Percentiles rank a stretch among this genome's conserved stretches.
phyloP scores from a whole-genome alignment of 2,329 filamentous ascomycete genomes.

The Rhinocladiella similis region DNA sequence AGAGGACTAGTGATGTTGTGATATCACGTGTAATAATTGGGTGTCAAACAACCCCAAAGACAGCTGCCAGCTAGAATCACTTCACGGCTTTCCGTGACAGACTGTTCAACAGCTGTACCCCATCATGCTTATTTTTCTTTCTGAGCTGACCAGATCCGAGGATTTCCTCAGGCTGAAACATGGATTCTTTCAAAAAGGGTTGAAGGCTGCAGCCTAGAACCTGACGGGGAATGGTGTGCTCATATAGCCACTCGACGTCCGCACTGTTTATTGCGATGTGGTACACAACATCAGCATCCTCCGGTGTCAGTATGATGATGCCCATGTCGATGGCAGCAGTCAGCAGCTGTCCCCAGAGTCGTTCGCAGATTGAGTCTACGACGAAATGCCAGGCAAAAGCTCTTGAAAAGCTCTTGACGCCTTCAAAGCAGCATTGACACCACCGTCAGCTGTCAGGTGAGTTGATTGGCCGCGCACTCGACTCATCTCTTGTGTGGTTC shows the following conservation, averaged over 20 bases:
- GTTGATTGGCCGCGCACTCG: background rate
- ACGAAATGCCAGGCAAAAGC: background rate
- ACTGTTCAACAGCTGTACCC: background rate
- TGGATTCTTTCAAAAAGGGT: background rate
- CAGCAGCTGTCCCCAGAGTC: background rate
- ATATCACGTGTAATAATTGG: background rate
- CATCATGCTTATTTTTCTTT: background rate
- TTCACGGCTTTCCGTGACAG: background rate
- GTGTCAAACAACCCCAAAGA: background rate
- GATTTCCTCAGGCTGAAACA: background rate
- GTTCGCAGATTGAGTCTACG: slow-evolving; percentile 1
- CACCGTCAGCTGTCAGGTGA: slow-evolving; percentile 1
- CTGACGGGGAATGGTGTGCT: background rate
- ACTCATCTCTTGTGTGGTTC: background rate
- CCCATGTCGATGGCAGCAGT: slow-evolving; percentile 2
- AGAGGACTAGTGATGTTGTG: background rate
- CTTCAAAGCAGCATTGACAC: background rate
- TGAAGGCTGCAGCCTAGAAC: background rate
- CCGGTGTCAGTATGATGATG: background rate
- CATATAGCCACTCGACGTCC: background rate
- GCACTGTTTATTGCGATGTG: background rate
- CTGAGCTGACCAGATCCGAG: too few species aligned
- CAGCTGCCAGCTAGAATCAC: background rate
- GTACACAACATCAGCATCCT: background rate
- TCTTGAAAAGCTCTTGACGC: background rate